Percentiles rank a stretch among this genome's conserved stretches.
These are phyloP conservation scores for Pseudopyrenochaeta lycopersici DNA, from an alignment of 2,329 filamentous ascomycete species.

Conservation along the genomic window DNA sequence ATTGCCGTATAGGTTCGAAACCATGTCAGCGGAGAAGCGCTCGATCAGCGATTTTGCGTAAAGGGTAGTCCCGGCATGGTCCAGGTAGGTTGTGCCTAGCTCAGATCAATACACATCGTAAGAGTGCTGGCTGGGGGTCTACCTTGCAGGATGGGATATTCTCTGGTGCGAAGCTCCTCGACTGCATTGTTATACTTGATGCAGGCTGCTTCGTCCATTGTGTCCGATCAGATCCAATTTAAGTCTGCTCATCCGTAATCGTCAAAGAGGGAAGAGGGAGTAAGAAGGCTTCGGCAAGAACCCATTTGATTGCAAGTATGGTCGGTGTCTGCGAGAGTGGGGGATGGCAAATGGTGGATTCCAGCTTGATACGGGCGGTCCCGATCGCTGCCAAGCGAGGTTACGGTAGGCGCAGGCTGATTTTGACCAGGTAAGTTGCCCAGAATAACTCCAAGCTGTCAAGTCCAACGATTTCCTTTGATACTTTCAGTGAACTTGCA, in stretches of 20 bases:
- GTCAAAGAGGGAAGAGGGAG: constrained; percentile 15
- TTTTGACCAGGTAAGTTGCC: neutral
- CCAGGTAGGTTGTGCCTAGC: constrained; percentile 79
- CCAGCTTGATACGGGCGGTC: constrained; percentile 30
- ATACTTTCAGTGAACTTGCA: no score
- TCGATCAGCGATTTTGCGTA: constrained; percentile 84
- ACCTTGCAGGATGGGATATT: constrained; percentile 78
- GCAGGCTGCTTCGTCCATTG: constrained; percentile 38
- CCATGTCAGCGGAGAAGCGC: constrained; percentile 80
- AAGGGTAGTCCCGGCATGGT: constrained; percentile 93
- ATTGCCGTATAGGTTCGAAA: constrained; percentile 82
- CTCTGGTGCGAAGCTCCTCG: constrained; percentile 65
- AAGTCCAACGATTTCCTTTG: neutral
- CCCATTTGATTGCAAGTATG: constrained; percentile 36
- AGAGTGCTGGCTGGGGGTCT: constrained; percentile 12
- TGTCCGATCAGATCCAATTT: constrained; percentile 3
- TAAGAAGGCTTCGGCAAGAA: constrained; percentile 11
- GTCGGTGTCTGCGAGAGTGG: constrained; percentile 42
- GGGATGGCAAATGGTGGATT: constrained; percentile 45
- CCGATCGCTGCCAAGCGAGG: constrained; percentile 25
- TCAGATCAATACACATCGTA: constrained; percentile 10
- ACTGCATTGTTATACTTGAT: constrained; percentile 66
- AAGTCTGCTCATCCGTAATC: constrained; percentile 33
- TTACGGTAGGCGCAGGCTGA: neutral
- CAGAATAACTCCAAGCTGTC: neutral